Base-by-base conservation (phyloP, 768 basidiomycete species). In the Russula vinacea region DNA sequence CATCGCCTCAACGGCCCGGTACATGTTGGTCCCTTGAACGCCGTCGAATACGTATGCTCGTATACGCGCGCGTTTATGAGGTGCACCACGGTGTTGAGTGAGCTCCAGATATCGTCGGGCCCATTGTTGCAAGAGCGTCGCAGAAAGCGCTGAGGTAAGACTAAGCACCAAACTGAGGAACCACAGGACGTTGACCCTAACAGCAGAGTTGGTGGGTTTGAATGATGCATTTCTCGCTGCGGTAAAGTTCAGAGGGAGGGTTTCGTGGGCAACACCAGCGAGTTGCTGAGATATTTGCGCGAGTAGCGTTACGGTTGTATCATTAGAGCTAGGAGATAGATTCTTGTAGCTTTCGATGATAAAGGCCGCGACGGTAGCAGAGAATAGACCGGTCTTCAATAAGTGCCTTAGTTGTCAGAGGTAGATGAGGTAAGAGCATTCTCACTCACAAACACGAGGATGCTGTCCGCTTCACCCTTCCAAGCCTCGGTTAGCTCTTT, bases 311-410 rank as follows among this genome's bases (percentile, higher is more conserved):
- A 44, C 29, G 2, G 33, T 37, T n/a, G 7, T n/a, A 24, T 56
- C 32, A 3, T 17, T 32, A 1, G 64, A 17, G 40, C 66, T 32
- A 1, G 57, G 64, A 45, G 37, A 44, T 19, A 66, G 17, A 16
- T 17, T 19, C 45, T 66, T 65, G 53, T 54, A 65, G 17, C 64
- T 44, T 33, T 65, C 66, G 10, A 56, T 42, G 5, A 66, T 24
- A 42, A 64, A 47, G 8, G 39, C 51, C 0, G 63, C 47, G 44
- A 65, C 40, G 9, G 29, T 22, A 5, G 66, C 65, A 8, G 66
- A 66, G 26, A 66, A 67, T 2, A 67, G 44, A 42, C 66, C 58
- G 10, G 66, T 47, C 66, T 66, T 50, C 49, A n/a, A 32, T 10
- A 24, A 16, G 9, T 33, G 24, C 32, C 19, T 50, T 19, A 60